phyloP scores from a whole-genome alignment of 768 basidiomycete species.

The Leccinum obscurum region DNA sequence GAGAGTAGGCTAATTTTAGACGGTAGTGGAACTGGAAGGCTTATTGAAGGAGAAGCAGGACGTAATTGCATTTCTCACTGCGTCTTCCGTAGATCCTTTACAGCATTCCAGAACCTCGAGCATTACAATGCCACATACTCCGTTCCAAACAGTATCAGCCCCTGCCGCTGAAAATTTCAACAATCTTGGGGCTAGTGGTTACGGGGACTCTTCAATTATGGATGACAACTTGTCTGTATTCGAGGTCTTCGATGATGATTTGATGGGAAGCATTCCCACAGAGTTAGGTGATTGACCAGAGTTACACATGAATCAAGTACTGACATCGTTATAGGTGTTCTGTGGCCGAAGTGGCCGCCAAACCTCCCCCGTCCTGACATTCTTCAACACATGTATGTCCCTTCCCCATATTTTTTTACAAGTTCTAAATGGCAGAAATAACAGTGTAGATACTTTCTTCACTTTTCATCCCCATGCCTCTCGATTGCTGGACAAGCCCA shows the following conservation, averaged over 20 bases:
- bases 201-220: background rate
- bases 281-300: constrained; percentile 8
- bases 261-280: background rate
- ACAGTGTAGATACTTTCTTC: constrained; percentile 78
- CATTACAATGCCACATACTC: background rate
- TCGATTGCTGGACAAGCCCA: constrained; percentile 65
- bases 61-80: constrained; percentile 2
- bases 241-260: background rate
- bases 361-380: constrained; percentile 62
- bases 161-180: background rate
- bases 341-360: constrained; percentile 51
- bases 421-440: background rate
- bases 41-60: constrained; percentile 60
- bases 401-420: background rate
- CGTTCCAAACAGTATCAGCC: background rate
- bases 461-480: constrained; percentile 71
- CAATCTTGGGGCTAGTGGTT: background rate
- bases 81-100: constrained; percentile 3
- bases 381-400: constrained; percentile 63
- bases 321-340: constrained; percentile 17
- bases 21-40: constrained; percentile 65
- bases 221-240: background rate
- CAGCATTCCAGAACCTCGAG: background rate
- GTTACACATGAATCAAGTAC: background rate
- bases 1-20: constrained; percentile 6